Conservation (phyloP, 768 basidiomycete genomes). For the Lactarius deliciosus region DNA sequence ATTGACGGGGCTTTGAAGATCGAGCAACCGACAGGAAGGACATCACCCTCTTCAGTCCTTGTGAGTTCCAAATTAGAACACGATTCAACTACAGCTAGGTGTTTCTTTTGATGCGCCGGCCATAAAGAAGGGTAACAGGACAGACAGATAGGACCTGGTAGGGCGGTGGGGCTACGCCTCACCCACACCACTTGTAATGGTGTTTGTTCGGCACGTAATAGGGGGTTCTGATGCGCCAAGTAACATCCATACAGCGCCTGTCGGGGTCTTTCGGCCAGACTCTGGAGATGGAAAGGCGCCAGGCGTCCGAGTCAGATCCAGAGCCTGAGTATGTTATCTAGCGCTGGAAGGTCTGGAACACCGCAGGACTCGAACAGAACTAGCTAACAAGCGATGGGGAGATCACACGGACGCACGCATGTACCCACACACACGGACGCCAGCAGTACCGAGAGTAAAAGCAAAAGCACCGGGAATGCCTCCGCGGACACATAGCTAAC, state of each 20-base stretch:
- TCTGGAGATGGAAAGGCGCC: constrained; percentile 2
- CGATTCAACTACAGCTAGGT: background rate
- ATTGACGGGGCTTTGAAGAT: background rate
- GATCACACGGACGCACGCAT: background rate
- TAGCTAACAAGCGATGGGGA: background rate
- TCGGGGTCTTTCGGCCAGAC: background rate
- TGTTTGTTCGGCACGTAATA: background rate
- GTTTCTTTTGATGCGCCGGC: background rate
- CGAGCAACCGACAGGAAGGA: constrained; percentile 7
- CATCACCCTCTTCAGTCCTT: background rate
- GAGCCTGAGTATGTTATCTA: background rate
- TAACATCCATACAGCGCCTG: background rate
- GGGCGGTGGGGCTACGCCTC: background rate
- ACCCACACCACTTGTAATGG: background rate
- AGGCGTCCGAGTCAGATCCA: background rate
- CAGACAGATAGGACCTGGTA: background rate
- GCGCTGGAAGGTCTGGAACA: constrained; percentile 11
- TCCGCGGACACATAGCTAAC: constrained; percentile 4
- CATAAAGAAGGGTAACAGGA: background rate
- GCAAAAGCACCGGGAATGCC: background rate
- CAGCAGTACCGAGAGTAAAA: background rate
- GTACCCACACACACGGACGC: background rate
- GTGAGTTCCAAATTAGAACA: background rate
- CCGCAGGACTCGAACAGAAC: background rate
- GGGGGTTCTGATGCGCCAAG: constrained; percentile 7